Conservation (phyloP, 2,329 filamentous ascomycete genomes). For the Aspergillus floridensis region DNA sequence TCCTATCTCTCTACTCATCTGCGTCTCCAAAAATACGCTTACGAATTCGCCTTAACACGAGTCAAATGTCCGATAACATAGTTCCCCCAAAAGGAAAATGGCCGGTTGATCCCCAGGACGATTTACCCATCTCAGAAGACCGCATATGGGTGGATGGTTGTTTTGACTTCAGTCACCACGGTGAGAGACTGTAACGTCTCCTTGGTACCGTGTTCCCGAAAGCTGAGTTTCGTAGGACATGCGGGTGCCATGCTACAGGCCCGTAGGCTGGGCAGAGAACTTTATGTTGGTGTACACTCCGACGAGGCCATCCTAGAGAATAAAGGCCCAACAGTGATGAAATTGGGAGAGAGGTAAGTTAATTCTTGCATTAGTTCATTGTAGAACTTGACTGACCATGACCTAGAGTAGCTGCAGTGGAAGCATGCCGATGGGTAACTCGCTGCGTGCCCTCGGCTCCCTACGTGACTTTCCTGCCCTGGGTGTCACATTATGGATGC, state of each 20-base stretch:
- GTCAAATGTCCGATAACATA: conserved; percentile 26
- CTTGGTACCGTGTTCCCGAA: conserved; percentile 2
- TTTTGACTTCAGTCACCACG: conserved; percentile 99
- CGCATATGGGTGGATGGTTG: conserved; percentile 98
- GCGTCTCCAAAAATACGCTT: neutral
- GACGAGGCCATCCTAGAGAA: conserved; percentile 94
- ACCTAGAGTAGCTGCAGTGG: conserved; percentile 74
- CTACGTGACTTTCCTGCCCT: conserved; percentile 89
- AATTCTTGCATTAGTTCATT: neutral
- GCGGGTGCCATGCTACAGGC: conserved; percentile 96
- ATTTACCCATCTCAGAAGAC: conserved; percentile 58
- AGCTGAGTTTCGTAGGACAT: conserved; percentile 61
- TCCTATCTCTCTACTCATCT: neutral
- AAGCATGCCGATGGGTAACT: conserved; percentile 94
- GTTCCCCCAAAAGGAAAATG: conserved; percentile 57
- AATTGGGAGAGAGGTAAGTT: conserved; percentile 72
- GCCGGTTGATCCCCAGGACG: conserved; percentile 64
- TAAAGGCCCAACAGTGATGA: conserved; percentile 98
- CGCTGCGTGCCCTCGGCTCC: conserved; percentile 79
- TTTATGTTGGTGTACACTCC: conserved; percentile 90
- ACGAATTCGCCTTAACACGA: conserved; percentile 12
- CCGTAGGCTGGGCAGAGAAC: conserved; percentile 80
- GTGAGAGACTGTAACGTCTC: conserved; percentile 45
- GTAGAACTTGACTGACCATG: conserved; percentile 6
- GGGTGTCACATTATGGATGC: conserved; percentile 95